A percentile compares a stretch with the other conserved stretches of the same genome.
Evolutionary conservation across 179 eudicot species (phyloP).

Genomic region (Vitellaria paradoxa): DNA sequence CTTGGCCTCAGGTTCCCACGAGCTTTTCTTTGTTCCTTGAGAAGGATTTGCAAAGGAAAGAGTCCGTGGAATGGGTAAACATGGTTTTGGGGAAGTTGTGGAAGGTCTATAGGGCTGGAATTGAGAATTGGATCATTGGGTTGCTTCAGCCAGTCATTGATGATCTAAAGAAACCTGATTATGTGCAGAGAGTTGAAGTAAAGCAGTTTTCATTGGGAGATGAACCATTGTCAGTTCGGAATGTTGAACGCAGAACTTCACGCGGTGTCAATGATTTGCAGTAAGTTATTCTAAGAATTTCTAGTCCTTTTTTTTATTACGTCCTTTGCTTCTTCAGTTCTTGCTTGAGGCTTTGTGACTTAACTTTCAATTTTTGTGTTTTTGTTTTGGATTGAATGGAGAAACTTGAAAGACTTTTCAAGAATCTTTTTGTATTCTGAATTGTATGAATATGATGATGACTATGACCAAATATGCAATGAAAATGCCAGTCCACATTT

Average conservation of each 20-base stretch:
- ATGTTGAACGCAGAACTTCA: conserved; percentile 91
- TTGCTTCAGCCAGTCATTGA: conserved; percentile 94
- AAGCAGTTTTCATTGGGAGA: conserved; percentile 95
- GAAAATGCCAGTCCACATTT: no score
- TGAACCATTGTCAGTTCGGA: conserved; percentile 91
- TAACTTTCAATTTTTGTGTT: neutral
- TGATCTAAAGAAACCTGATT: conserved; percentile 80
- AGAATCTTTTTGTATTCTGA: neutral
- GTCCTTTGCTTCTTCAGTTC: neutral
- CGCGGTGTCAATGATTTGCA: conserved; percentile 89
- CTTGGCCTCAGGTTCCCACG: conserved; percentile 68
- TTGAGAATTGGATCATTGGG: conserved; percentile 92
- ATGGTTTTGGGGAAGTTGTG: conserved; percentile 97
- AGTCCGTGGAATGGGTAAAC: conserved; percentile 98
- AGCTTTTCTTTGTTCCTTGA: conserved; percentile 70
- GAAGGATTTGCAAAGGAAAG: conserved; percentile 96
- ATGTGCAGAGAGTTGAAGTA: conserved; percentile 88
- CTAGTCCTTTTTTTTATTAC: conserved; percentile 4
- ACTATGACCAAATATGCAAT: no score
- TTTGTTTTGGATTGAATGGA: neutral
- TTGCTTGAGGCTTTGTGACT: neutral
- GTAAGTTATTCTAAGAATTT: conserved; percentile 42
- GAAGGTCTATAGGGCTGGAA: conserved; percentile 81
- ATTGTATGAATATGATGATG: neutral
- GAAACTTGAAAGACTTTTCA: neutral